Percentiles rank a stretch among this genome's conserved stretches.
phyloP scores from a whole-genome alignment of 257 asterid genomes.

The Mitragyna speciosa region DNA sequence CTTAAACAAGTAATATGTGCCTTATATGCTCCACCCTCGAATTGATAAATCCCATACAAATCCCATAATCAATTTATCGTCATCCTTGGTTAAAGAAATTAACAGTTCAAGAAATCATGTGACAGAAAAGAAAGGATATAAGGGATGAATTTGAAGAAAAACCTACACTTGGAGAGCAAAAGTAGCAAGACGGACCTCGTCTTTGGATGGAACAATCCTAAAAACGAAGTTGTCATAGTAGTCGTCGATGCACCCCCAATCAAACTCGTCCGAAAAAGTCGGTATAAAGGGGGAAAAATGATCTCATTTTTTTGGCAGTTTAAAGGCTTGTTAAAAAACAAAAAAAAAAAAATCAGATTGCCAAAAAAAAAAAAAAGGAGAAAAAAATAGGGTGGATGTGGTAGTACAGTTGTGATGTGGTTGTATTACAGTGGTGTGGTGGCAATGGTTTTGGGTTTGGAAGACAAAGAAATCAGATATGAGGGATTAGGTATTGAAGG shows the following conservation, averaged over 20 bases:
- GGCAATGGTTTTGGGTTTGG: too few relatives aligned
- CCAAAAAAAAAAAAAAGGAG: too few relatives aligned
- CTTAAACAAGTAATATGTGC: not conserved
- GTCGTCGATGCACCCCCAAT: constrained; percentile 54
- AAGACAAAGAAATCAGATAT: too few relatives aligned
- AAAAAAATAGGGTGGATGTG: too few relatives aligned
- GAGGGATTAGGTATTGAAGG: too few relatives aligned
- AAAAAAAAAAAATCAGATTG: too few relatives aligned
- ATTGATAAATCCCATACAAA: not conserved
- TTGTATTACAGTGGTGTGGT: too few relatives aligned
- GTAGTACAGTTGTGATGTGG: too few relatives aligned
- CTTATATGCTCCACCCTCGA: not conserved
- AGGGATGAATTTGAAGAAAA: not conserved
- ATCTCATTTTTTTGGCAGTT: too few relatives aligned
- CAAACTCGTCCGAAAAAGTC: constrained; percentile 40
- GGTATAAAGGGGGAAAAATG: too few relatives aligned
- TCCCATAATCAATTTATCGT: not conserved
- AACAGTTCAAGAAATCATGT: not conserved
- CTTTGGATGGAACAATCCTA: constrained; percentile 57
- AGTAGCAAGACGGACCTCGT: constrained; percentile 66
- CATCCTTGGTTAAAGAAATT: not conserved
- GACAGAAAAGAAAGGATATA: not conserved
- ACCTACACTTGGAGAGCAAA: constrained; percentile 68
- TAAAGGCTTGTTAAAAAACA: too few relatives aligned
- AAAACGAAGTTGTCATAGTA: constrained; percentile 47